Base-by-base conservation (phyloP, 1,139 yeast species). In the Pichia cactophila region DNA sequence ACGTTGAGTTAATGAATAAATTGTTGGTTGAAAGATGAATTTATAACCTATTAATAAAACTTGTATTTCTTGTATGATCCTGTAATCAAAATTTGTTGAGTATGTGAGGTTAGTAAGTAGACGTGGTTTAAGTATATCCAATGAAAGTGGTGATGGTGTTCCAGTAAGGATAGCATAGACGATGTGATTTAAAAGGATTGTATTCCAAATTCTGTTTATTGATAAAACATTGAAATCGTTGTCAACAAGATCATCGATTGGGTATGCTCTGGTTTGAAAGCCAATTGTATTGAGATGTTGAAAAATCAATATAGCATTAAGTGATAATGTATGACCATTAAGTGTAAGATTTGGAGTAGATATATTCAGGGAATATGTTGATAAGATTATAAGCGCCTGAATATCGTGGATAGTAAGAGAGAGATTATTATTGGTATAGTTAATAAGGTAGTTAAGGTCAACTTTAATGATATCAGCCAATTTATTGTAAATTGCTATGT, bases 21-120 rank as follows among this genome's bases (percentile, higher is more conserved):
- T 45, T 3, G 35, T 10, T 12, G 35, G n/a, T 31, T 35, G 20
- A 44, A 82, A 86, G 33, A 82, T 68, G 60, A 74, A 84, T 52
- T 77, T 78, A 63, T 85, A 85, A 1, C 86, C 72, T 17, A 83
- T 73, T 36, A 80, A 65, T 50, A 83, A 77, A 11, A 85, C 72
- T 20, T 82, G 78, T 48, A 85, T 81, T 64, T 86, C 95, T 48
- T 90, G 84, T 16, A 86, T 84, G 81, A 86, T 85, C 53, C 95
- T 68, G 14, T 89, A 90, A 61, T 86, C 95, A 61, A 86, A 86
- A 59, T 84, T 84, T 3, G 92, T 84, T 0, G 92, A 81, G 43
- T 78, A 72, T 2, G 82, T 73, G 39, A 83, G 68, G 40, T 82
- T 80, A 44, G 83, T 68, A 33, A 59, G 53, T 26, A 51, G 53